Conservation (phyloP, 1,284 basidiomycete species). For the Anthracocystis setariae region DNA sequence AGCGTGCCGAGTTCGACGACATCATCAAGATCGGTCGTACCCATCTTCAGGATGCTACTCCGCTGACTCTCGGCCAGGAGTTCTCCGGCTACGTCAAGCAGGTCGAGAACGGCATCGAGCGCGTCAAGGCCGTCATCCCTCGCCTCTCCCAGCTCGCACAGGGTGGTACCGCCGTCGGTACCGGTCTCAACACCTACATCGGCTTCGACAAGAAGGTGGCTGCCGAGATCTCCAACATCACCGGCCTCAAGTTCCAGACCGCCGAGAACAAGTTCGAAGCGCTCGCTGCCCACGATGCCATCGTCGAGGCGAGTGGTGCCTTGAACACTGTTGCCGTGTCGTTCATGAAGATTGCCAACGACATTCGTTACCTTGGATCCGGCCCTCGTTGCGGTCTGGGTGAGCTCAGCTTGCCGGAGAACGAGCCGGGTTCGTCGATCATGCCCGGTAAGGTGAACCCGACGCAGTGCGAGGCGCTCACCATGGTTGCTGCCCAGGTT, state of each 20-base stretch:
- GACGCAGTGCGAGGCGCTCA: slow-evolving; percentile 95
- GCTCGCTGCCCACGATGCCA: slow-evolving; percentile 93
- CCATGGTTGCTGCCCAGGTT: slow-evolving; percentile 98
- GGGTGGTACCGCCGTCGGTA: slow-evolving; percentile 98
- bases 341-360: slow-evolving; percentile 99
- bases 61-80: slow-evolving; percentile 96
- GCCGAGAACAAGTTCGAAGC: slow-evolving; percentile 99
- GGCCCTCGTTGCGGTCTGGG: slow-evolving; percentile 97
- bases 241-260: slow-evolving; percentile 89
- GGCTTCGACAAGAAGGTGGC: slow-evolving; percentile 97
- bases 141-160: slow-evolving; percentile 91
- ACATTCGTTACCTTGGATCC: slow-evolving; percentile 96
- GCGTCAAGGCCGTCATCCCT: slow-evolving; percentile 84
- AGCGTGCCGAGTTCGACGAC: slow-evolving; percentile 73
- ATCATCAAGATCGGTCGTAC: slow-evolving; percentile 99
- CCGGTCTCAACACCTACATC: slow-evolving; percentile 91
- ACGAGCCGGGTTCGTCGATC: slow-evolving; percentile 98
- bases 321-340: slow-evolving; percentile 94
- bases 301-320: slow-evolving; percentile 95
- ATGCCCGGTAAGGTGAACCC: slow-evolving; percentile 99
- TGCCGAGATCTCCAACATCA: slow-evolving; percentile 88
- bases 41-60: slow-evolving; percentile 96
- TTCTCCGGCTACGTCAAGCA: slow-evolving; percentile 99
- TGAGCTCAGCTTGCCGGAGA: slow-evolving; percentile 93
- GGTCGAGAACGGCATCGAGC: slow-evolving; percentile 86